Evolutionary conservation across 2,329 filamentous ascomycete species (phyloP).

Genomic region (Xenoacremonium recifei): DNA sequence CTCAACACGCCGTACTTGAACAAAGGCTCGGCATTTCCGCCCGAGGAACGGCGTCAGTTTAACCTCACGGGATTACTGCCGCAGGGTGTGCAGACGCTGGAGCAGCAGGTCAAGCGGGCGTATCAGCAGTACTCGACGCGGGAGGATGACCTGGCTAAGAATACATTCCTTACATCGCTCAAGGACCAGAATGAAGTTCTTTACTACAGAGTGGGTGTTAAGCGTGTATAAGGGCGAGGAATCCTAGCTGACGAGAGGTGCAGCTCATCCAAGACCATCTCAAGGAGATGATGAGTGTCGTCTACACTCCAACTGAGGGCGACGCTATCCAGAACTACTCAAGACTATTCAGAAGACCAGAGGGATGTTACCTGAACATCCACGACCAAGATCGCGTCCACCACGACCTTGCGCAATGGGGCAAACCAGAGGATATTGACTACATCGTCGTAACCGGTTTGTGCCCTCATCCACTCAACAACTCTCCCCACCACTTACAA

Average conservation of each 20-base stretch:
- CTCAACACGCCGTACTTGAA: constrained; percentile 55
- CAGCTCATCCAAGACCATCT: constrained; percentile 74
- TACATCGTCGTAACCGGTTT: constrained; percentile 83
- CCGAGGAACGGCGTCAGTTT: constrained; percentile 67
- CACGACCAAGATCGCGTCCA: constrained; percentile 64
- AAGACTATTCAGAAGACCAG: constrained; percentile 70
- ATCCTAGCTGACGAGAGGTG: not conserved
- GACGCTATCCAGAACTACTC: constrained; percentile 87
- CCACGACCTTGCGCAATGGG: constrained; percentile 66
- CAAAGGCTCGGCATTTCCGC: constrained; percentile 77
- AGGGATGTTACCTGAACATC: constrained; percentile 80
- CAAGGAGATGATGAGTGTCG: constrained; percentile 85
- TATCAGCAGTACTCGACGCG: constrained; percentile 74
- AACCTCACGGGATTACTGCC: constrained; percentile 73
- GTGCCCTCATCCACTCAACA: constrained; percentile 11
- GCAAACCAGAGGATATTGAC: constrained; percentile 71
- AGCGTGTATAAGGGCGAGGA: not conserved
- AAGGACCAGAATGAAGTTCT: constrained; percentile 84
- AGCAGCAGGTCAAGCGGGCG: constrained; percentile 73
- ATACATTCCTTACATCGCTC: constrained; percentile 82
- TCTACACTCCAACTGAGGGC: constrained; percentile 88
- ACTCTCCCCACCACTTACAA: not conserved
- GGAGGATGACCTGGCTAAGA: constrained; percentile 70
- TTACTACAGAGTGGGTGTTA: constrained; percentile 64
- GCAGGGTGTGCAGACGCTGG: constrained; percentile 67